A percentile compares a stretch with the other conserved stretches of the same genome.
Evolutionary conservation across 345 rosid genomes (phyloP).

Genomic region (Acer yangbiense): DNA sequence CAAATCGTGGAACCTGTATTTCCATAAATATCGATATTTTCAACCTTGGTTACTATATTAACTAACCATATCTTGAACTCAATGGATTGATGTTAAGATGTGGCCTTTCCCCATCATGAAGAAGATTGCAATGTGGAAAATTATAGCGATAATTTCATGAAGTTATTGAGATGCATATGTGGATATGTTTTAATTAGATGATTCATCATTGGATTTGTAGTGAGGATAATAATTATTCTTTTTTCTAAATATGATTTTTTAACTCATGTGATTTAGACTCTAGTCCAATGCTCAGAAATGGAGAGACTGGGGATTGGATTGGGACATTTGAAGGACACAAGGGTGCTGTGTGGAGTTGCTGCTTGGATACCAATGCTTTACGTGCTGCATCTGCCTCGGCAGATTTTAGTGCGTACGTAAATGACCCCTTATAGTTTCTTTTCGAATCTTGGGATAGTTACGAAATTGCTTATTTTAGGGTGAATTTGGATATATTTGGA

Average conservation of each 20-base stretch:
- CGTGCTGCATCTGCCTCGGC: slow-evolving; percentile 52
- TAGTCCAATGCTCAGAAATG: slow-evolving; percentile 51
- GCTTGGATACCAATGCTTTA: slow-evolving; percentile 43
- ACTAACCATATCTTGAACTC: not conserved
- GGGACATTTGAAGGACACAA: slow-evolving; percentile 56
- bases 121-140: not conserved
- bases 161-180: not conserved
- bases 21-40: too few species aligned
- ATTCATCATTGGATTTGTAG: not conserved
- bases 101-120: not conserved
- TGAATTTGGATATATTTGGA: not conserved
- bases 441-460: not conserved
- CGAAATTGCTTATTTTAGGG: not conserved
- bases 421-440: not conserved
- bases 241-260: not conserved
- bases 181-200: not conserved
- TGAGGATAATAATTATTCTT: not conserved
- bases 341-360: slow-evolving; percentile 55
- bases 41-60: not conserved
- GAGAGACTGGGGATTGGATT: slow-evolving; percentile 55
- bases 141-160: not conserved
- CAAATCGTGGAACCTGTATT: too few species aligned
- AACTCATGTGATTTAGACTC: slow-evolving; percentile 33
- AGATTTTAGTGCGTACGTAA: slow-evolving; percentile 43
- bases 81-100: not conserved